Conservation (phyloP, 768 basidiomycete genomes). For the Xerocomellus intermedius region DNA sequence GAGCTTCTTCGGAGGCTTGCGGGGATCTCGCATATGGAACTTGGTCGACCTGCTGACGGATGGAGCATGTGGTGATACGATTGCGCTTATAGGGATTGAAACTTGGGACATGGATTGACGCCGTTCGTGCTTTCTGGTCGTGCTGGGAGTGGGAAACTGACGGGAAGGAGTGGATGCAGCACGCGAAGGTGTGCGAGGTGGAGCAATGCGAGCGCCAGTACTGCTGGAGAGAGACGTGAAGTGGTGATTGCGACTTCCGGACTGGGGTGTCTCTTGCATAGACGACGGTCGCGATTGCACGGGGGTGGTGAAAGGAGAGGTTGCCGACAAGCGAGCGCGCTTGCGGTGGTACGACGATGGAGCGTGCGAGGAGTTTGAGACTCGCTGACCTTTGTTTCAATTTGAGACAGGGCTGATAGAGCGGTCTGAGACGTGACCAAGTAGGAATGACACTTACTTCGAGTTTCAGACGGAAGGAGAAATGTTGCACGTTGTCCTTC, state of each 20-base stretch:
- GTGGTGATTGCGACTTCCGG: constrained; percentile 13
- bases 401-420: constrained; percentile 27
- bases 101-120: constrained; percentile 62
- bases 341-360: constrained; percentile 76
- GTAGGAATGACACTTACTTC: constrained; percentile 45
- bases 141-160: constrained; percentile 25
- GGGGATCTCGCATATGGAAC: constrained; percentile 82
- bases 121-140: constrained; percentile 31
- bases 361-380: constrained; percentile 54
- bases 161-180: constrained; percentile 36
- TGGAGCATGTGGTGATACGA: constrained; percentile 76
- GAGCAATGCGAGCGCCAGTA: constrained; percentile 27
- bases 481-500: constrained; percentile 57
- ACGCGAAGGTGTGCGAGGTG: constrained; percentile 37
- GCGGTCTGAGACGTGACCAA: constrained; percentile 19
- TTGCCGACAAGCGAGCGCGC: constrained; percentile 56
- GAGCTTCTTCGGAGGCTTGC: constrained; percentile 54
- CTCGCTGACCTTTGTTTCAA: constrained; percentile 47
- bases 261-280: constrained; percentile 26
- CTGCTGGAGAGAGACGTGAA: constrained; percentile 37
- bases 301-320: constrained; percentile 35
- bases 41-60: constrained; percentile 57
- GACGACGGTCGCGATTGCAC: constrained; percentile 32
- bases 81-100: constrained; percentile 78
- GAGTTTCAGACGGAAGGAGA: constrained; percentile 51